A percentile compares a stretch with the other conserved stretches of the same genome.
These are phyloP conservation scores for Mycena crocata DNA, from an alignment of 768 basidiomycete species.

Conservation along the genomic window DNA sequence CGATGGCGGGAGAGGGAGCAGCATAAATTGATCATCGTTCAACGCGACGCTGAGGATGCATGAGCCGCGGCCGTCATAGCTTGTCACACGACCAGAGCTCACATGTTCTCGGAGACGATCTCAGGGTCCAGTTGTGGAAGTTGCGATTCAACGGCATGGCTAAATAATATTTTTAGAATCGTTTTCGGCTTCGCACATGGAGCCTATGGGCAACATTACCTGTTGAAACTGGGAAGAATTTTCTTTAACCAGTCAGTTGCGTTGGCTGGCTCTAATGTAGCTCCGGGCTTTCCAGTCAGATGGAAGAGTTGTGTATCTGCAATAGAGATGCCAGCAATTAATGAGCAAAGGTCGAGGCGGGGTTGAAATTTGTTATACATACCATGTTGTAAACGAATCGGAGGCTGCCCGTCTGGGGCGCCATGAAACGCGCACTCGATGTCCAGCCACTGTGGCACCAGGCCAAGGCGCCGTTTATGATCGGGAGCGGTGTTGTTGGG, in stretches of 20 bases:
- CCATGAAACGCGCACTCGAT: conserved; percentile 35
- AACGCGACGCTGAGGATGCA: conserved; percentile 38
- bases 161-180: conserved; percentile 25
- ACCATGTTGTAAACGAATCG: conserved; percentile 47
- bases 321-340: conserved; percentile 7
- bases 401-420: conserved; percentile 35
- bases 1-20: conserved; percentile 40
- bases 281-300: conserved; percentile 27
- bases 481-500: neutral
- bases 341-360: conserved; percentile 31
- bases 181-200: neutral
- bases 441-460: conserved; percentile 55
- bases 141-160: conserved; percentile 50
- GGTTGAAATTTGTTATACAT: conserved; percentile 36
- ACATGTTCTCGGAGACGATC: conserved; percentile 45
- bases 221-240: conserved; percentile 45
- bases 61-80: no score
- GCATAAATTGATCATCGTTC: conserved; percentile 58
- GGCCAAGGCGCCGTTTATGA: conserved; percentile 43
- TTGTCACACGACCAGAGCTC: neutral
- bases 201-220: conserved; percentile 33
- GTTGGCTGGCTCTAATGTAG: neutral
- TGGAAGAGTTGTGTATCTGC: conserved; percentile 34
- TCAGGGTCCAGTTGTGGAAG: conserved; percentile 43
- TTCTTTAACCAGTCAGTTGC: conserved; percentile 25